Base-by-base conservation (phyloP, 176 grass and related monocot genomes). In the Zizania latifolia region DNA sequence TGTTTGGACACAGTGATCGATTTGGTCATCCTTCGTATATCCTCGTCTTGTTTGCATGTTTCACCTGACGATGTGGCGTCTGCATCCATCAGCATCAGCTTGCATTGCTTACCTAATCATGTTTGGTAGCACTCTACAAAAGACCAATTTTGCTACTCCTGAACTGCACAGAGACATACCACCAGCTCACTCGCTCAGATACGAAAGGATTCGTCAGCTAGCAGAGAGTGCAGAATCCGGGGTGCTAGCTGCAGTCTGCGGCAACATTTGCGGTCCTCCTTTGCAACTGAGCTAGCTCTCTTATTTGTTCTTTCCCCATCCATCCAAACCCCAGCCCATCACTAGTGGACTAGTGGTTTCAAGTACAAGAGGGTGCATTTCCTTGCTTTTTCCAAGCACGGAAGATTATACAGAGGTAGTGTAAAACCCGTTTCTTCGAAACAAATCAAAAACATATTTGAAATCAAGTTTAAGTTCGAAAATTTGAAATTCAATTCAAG, bases 291-390 rank as follows among this genome's bases (percentile, higher is more conserved):
- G 17, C 6, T 21, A 67, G 58, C 24, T 10, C 48, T 7, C 23
- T 15, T n/a, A n/a, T n/a, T n/a, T n/a, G n/a, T n/a, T n/a, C 43
- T 65, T 48, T 36, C 34, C 21, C 22, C 32, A 36, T 27, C 54
- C 10, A 60, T 63, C 74, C 19, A 46, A 41, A 16, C 4, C 22
- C 22, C 48, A 22, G 16, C 16, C 56, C 1, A 1, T 57, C 14
- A n/a, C 58, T 21, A 77, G n/a, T n/a, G n/a, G n/a, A n/a, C n/a
- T n/a, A n/a, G 16, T 62, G 33, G 39, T 76, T 76, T 75, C n/a
- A n/a, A n/a, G n/a, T n/a, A n/a, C n/a, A 76, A 55, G 34, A 75
- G 43, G 19, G 77, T 75, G 75, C 84, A 37, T 30, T 66, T 19
- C 23, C 11, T 22, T 12, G 36, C 48, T 31, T 79, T 75, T 75